Evolutionary conservation across 306 rosid genomes (phyloP).

Genomic region (Trifolium fragiferum): DNA sequence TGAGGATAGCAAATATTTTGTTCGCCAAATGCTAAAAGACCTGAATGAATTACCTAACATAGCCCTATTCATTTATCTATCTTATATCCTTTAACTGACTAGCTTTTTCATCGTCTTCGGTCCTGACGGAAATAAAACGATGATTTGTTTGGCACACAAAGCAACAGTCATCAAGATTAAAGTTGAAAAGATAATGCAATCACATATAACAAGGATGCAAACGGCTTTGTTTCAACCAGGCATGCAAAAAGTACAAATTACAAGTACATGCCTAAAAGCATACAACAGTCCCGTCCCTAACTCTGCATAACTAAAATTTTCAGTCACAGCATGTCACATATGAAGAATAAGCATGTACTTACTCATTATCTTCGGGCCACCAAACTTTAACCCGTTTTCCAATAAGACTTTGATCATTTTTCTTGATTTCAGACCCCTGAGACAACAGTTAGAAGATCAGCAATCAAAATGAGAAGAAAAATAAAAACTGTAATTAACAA

Average conservation of each 20-base stretch:
- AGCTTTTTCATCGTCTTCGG: neutral
- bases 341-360: conserved; percentile 48
- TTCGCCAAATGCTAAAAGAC: neutral
- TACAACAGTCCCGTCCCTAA: neutral
- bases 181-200: conserved; percentile 3
- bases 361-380: conserved; percentile 85
- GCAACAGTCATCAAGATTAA: conserved; percentile 1
- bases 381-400: conserved; percentile 75
- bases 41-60: neutral
- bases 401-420: conserved; percentile 58
- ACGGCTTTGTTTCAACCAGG: neutral
- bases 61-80: neutral
- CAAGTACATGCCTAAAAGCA: conserved; percentile 3
- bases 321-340: conserved; percentile 28
- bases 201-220: conserved; percentile 7
- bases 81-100: neutral
- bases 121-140: conserved; percentile 1
- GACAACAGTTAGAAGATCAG: conserved; percentile 39
- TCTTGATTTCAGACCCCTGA: conserved; percentile 60
- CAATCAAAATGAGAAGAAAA: conserved; percentile 29
- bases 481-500: conserved; percentile 22
- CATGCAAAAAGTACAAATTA: neutral
- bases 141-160: conserved; percentile 9
- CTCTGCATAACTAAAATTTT: conserved; percentile 2
- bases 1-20: conserved; percentile 7